Percentiles rank a stretch among this genome's conserved stretches.
Evolutionary conservation across 1,284 basidiomycete species (phyloP).

Genomic region (Irpex sp.): DNA sequence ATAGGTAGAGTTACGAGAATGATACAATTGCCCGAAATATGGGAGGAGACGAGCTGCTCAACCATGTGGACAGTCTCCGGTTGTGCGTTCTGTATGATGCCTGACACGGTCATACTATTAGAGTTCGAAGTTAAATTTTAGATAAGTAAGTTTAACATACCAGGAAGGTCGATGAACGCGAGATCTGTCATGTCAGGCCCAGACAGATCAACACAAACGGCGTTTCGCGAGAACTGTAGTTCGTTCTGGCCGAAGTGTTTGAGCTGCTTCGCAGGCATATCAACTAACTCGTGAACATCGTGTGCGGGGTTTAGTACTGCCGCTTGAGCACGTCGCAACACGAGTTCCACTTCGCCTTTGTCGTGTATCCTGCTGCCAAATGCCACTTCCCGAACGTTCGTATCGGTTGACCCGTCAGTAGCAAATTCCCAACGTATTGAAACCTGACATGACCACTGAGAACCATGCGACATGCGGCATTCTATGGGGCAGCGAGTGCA

Average conservation of each 20-base stretch:
- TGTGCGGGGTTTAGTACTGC: conserved; percentile 36
- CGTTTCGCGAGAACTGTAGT: conserved; percentile 36
- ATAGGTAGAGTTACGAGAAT: conserved; percentile 60
- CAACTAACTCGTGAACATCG: conserved; percentile 18
- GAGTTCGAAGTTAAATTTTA: not conserved
- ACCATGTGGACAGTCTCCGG: conserved; percentile 39
- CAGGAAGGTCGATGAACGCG: conserved; percentile 16
- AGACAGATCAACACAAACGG: conserved; percentile 38
- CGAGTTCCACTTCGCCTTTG: conserved; percentile 32
- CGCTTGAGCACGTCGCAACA: conserved; percentile 39
- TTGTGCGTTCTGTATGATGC: conserved; percentile 51
- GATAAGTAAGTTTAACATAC: conserved; percentile 3
- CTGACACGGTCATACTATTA: conserved; percentile 22
- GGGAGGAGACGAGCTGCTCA: conserved; percentile 36
- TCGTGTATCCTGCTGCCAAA: conserved; percentile 33
- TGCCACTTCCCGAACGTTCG: conserved; percentile 25
- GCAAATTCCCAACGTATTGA: conserved; percentile 38
- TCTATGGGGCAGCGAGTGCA: conserved; percentile 48
- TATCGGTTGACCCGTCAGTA: conserved; percentile 11
- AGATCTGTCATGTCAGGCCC: conserved; percentile 30
- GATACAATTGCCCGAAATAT: conserved; percentile 38
- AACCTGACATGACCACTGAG: conserved; percentile 56
- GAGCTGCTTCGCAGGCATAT: conserved; percentile 19
- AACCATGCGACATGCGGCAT: conserved; percentile 47
- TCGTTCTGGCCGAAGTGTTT: not conserved